These are phyloP conservation scores for Phaeosphaeria sp. DNA, from an alignment of 2,329 filamentous ascomycete genomes.

Conservation along the genomic window DNA sequence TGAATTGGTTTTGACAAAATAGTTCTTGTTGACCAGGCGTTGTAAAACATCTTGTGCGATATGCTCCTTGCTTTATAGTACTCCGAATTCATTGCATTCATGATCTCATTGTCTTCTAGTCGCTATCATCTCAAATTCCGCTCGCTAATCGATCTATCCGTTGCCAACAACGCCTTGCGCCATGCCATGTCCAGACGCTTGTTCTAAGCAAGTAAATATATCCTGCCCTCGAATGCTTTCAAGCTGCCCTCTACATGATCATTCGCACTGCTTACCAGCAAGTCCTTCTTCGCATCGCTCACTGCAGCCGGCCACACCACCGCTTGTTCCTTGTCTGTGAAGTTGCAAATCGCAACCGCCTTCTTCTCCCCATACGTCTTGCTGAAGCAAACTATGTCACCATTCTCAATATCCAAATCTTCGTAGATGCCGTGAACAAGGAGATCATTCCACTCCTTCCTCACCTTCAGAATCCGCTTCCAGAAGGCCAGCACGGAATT, in stretches of 20 bases:
- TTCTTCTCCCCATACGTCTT: constrained; percentile 39
- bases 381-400: constrained; percentile 62
- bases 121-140: too few species aligned
- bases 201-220: constrained; percentile 30
- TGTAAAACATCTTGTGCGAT: too few species aligned
- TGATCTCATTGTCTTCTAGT: too few species aligned
- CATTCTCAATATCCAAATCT: constrained; percentile 57
- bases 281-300: constrained; percentile 34
- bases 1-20: too few species aligned
- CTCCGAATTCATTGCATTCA: too few species aligned
- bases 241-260: constrained; percentile 21
- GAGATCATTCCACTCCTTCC: constrained; percentile 63
- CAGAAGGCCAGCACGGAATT: constrained; percentile 66
- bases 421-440: constrained; percentile 69
- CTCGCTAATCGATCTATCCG: too few species aligned
- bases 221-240: constrained; percentile 37
- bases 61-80: too few species aligned
- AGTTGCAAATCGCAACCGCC: constrained; percentile 44
- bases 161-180: not conserved
- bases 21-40: too few species aligned
- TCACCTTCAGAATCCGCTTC: constrained; percentile 60
- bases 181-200: not conserved
- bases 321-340: constrained; percentile 37
- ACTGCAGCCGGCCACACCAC: constrained; percentile 43
- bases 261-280: constrained; percentile 33